Percentiles rank a stretch among this genome's conserved stretches.
Conservation (phyloP, 805 yeast species). For the Phaffomyces opuntiae region DNA sequence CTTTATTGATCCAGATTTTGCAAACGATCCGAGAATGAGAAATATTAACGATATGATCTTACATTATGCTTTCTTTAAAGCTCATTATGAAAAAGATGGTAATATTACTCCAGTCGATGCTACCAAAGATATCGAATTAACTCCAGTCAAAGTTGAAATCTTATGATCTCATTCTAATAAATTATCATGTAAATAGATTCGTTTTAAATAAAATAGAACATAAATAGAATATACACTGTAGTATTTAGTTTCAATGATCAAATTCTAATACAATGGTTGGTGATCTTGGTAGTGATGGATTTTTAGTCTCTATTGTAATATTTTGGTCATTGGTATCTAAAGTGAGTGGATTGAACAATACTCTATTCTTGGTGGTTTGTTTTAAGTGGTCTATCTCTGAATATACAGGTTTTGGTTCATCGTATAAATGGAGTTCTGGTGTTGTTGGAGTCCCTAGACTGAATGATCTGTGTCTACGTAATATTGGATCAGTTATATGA, state of each 20-base stretch:
- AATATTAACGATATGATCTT: slow-evolving; percentile 83
- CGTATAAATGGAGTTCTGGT: slow-evolving; percentile 14
- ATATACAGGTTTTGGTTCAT: slow-evolving; percentile 18
- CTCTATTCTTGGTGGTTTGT: neutral
- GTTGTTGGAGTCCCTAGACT: slow-evolving; percentile 19
- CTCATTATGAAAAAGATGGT: slow-evolving; percentile 36
- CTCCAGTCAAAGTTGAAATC: slow-evolving; percentile 15
- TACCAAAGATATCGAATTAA: slow-evolving; percentile 18
- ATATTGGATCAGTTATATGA: slow-evolving; percentile 28
- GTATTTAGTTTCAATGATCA: neutral
- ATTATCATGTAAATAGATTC: too few relatives aligned
- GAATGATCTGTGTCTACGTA: slow-evolving; percentile 24
- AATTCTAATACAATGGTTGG: slow-evolving; percentile 3
- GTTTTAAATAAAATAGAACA: neutral
- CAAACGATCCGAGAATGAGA: slow-evolving; percentile 87
- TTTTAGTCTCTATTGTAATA: neutral
- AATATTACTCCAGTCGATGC: slow-evolving; percentile 26
- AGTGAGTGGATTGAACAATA: neutral
- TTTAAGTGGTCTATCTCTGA: slow-evolving; percentile 2
- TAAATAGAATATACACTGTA: neutral
- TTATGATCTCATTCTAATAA: neutral
- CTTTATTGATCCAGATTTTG: slow-evolving; percentile 94
- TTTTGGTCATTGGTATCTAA: neutral
- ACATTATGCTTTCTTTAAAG: slow-evolving; percentile 85
- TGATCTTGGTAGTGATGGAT: neutral